These are phyloP conservation scores for Ocimum tenuiflorum DNA, from an alignment of 257 asterid species.

Conservation along the genomic window DNA sequence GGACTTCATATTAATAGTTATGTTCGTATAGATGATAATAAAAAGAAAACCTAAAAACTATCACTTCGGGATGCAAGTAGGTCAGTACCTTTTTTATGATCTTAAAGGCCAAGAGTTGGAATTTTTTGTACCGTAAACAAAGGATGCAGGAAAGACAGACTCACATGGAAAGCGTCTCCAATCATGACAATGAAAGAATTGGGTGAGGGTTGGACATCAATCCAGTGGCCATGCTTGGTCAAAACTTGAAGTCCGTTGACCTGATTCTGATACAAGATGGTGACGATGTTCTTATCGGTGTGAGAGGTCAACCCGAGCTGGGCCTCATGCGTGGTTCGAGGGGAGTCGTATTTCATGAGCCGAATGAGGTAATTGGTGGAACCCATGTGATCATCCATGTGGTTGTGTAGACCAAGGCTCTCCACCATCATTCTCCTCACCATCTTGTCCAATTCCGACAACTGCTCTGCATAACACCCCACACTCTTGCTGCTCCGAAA, in stretches of 20 bases:
- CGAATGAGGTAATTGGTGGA: slow-evolving; percentile 41
- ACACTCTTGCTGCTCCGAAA: slow-evolving; percentile 29
- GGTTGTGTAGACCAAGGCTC: slow-evolving; percentile 38
- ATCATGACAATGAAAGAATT: slow-evolving; percentile 38
- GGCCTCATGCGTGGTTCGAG: slow-evolving; percentile 22
- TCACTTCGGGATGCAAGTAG: too few species aligned
- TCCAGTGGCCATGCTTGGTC: slow-evolving; percentile 47
- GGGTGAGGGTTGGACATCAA: slow-evolving; percentile 30
- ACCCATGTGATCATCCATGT: slow-evolving; percentile 47
- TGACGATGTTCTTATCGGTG: slow-evolving; percentile 37
- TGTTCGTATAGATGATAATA: too few species aligned
- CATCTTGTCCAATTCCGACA: slow-evolving; percentile 37
- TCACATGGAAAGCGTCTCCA: slow-evolving; percentile 44
- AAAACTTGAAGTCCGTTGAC: slow-evolving; percentile 34
- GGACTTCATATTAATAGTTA: too few species aligned
- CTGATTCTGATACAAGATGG: slow-evolving; percentile 38
- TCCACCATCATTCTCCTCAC: slow-evolving; percentile 49
- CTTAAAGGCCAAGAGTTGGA: too few species aligned
- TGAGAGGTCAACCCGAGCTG: slow-evolving; percentile 42
- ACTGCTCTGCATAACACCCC: slow-evolving; percentile 23
- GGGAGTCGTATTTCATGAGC: slow-evolving; percentile 45
- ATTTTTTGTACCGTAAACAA: too few species aligned
- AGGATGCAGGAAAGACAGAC: background rate
- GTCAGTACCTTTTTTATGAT: too few species aligned
- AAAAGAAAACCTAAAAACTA: too few species aligned